phyloP scores from a whole-genome alignment of 2,329 filamentous ascomycete genomes.

The Venturia aucupariae region DNA sequence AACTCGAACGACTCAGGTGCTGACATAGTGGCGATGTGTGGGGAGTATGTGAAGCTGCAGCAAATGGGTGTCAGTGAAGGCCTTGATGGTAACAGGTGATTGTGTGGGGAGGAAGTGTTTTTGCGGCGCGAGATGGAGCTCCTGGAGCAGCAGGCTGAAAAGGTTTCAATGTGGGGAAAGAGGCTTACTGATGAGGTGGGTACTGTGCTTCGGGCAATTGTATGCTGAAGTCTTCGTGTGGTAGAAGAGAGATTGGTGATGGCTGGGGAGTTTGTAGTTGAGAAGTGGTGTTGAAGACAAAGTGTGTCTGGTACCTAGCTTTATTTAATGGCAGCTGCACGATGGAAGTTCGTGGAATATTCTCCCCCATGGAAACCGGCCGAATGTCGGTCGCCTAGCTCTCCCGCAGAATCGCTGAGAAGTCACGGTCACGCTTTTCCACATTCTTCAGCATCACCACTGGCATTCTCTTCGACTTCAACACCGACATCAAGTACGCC shows the following conservation, averaged over 20 bases:
- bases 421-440: not conserved
- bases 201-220: not conserved
- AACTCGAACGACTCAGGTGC: constrained; percentile 90
- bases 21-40: constrained; percentile 53
- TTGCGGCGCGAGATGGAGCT: not conserved
- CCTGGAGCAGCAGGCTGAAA: not conserved
- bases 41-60: not conserved
- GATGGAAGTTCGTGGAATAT: not conserved
- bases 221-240: not conserved
- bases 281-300: not conserved
- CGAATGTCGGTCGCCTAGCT: not conserved
- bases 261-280: not conserved
- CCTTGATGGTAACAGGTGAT: not conserved
- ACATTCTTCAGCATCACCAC: not conserved
- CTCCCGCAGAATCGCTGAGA: not conserved
- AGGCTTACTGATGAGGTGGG: not conserved
- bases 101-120: not conserved
- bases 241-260: not conserved
- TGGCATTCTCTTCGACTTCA: no score
- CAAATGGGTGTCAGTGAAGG: not conserved
- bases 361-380: not conserved
- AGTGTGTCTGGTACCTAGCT: not conserved
- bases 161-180: not conserved
- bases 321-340: not conserved
- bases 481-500: not conserved